phyloP scores from a whole-genome alignment of 2,329 filamentous ascomycete species.

The Lecanicillium sp. region DNA sequence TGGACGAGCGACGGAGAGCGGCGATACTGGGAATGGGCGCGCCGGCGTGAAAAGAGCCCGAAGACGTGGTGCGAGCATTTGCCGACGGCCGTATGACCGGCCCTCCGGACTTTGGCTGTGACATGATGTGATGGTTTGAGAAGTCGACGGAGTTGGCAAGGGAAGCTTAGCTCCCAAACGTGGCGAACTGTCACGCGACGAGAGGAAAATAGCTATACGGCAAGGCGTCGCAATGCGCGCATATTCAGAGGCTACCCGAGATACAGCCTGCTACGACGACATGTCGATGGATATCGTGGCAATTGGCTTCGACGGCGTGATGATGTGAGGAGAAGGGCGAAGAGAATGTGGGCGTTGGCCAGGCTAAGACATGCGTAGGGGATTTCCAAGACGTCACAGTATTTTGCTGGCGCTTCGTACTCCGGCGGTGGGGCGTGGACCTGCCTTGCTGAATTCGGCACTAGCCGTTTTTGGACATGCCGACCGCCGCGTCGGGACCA shows the following conservation, averaged over 20 bases:
- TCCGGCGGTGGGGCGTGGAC: not conserved
- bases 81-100: slow-evolving; percentile 5
- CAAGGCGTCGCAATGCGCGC: too few species aligned
- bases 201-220: too few species aligned
- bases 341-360: too few species aligned
- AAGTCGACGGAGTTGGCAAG: too few species aligned
- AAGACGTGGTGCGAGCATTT: slow-evolving; percentile 19
- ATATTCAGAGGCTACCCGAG: too few species aligned
- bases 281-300: too few species aligned
- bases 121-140: slow-evolving; percentile 1
- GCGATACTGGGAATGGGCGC: slow-evolving; percentile 34
- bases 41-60: slow-evolving; percentile 44
- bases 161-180: too few species aligned
- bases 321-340: too few species aligned
- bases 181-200: too few species aligned
- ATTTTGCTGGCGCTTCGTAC: too few species aligned
- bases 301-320: too few species aligned
- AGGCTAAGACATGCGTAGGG: not conserved
- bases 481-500: not conserved
- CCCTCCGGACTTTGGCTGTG: slow-evolving; percentile 5
- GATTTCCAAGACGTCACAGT: slow-evolving; percentile 4
- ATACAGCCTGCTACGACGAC: too few species aligned
- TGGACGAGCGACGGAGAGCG: slow-evolving; percentile 28
- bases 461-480: slow-evolving; percentile 2
- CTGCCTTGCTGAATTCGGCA: not conserved